Evolutionary conservation across 768 basidiomycete genomes (phyloP).

Genomic region (Sutorius australiensis): DNA sequence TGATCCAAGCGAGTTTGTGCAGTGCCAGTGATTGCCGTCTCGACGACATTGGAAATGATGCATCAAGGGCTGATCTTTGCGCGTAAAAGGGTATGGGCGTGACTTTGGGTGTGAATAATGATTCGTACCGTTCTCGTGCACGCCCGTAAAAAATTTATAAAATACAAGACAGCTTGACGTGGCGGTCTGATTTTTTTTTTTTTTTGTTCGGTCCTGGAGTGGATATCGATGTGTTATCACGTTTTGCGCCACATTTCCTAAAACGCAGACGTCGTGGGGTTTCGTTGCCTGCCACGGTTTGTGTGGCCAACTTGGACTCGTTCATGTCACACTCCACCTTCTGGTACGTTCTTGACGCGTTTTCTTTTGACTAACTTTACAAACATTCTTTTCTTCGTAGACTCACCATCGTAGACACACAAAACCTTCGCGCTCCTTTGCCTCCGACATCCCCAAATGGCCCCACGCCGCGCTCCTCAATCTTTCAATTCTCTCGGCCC

Average conservation of each 20-base stretch:
- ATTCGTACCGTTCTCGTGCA: no score
- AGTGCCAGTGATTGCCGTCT: background rate
- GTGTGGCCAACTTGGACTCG: background rate
- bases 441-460: slow-evolving; percentile 33
- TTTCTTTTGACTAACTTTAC: background rate
- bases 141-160: background rate
- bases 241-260: slow-evolving; percentile 23
- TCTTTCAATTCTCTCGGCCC: slow-evolving; percentile 40
- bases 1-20: background rate
- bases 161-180: background rate
- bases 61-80: background rate
- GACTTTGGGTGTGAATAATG: background rate
- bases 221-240: background rate
- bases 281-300: background rate
- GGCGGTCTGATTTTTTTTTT: background rate
- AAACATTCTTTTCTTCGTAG: background rate
- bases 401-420: background rate
- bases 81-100: background rate
- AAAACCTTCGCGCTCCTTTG: slow-evolving; percentile 14
- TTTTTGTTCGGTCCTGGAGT: background rate
- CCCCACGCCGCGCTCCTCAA: slow-evolving; percentile 45
- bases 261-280: slow-evolving; percentile 8
- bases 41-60: background rate
- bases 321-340: slow-evolving; percentile 17
- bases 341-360: slow-evolving; percentile 15